Conservation (phyloP, 768 basidiomycete species). For the Nidula microcarpa region DNA sequence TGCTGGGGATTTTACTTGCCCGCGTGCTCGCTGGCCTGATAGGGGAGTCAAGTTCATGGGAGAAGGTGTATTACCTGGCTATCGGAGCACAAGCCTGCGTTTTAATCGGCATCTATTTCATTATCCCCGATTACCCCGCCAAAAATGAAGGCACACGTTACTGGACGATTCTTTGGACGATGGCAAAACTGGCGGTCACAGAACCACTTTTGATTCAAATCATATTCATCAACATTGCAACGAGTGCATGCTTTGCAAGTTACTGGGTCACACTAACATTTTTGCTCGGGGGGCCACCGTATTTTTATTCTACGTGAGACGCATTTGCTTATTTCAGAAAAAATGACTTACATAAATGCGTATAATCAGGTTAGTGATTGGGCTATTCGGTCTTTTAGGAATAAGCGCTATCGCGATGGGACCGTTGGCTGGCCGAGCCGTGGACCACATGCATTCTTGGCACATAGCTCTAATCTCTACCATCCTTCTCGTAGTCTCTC, state of each 20-base stretch:
- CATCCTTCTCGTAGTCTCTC: conserved; percentile 42
- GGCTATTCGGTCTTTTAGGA: conserved; percentile 72
- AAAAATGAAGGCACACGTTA: conserved; percentile 68
- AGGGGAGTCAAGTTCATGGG: conserved; percentile 68
- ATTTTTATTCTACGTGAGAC: conserved; percentile 68
- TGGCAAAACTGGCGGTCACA: conserved; percentile 72
- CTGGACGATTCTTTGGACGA: conserved; percentile 63
- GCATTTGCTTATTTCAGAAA: neutral
- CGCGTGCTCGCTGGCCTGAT: conserved; percentile 75
- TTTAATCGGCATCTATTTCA: conserved; percentile 52
- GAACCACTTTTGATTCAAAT: conserved; percentile 77
- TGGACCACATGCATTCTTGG: conserved; percentile 77
- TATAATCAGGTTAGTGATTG: conserved; percentile 45
- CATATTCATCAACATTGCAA: conserved; percentile 55
- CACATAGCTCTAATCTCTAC: conserved; percentile 62
- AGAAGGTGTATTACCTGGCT: conserved; percentile 77
- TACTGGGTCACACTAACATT: conserved; percentile 81
- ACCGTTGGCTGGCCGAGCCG: conserved; percentile 62
- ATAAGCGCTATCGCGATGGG: conserved; percentile 67
- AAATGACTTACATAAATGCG: neutral
- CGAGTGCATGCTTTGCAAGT: conserved; percentile 53
- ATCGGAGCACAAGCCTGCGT: conserved; percentile 65
- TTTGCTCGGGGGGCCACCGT: conserved; percentile 72
- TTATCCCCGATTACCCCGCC: conserved; percentile 81
- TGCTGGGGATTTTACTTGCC: conserved; percentile 71